phyloP scores from a whole-genome alignment of 495 filamentous ascomycete species.

The Articulospora tetracladia region DNA sequence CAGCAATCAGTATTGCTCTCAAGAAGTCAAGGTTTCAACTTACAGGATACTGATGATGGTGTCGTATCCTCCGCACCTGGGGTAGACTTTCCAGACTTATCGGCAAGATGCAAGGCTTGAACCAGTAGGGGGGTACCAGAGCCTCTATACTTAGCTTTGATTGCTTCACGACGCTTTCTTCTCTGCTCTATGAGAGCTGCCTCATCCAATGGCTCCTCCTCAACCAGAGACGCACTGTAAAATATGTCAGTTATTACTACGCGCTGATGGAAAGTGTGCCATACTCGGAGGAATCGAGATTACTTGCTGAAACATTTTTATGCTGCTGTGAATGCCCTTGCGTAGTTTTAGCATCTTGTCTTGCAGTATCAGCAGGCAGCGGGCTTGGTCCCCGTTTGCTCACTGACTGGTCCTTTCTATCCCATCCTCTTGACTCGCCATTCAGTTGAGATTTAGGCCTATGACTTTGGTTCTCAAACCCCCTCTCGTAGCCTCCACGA shows the following conservation, averaged over 20 bases:
- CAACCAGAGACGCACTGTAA: slow-evolving; percentile 12
- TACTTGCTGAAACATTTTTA: slow-evolving; percentile 15
- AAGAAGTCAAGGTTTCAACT: background rate
- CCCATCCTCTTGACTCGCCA: slow-evolving; percentile 21
- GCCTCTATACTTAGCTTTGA: slow-evolving; percentile 76
- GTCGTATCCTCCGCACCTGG: slow-evolving; percentile 35
- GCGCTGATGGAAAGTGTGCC: background rate
- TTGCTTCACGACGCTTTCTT: slow-evolving; percentile 80
- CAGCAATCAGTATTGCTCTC: slow-evolving; percentile 1
- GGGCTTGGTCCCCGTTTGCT: slow-evolving; percentile 59
- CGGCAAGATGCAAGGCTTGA: slow-evolving; percentile 66
- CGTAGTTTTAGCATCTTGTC: slow-evolving; percentile 62
- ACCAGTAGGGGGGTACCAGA: slow-evolving; percentile 70
- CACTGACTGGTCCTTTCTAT: slow-evolving; percentile 59
- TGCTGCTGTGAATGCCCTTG: slow-evolving; percentile 56
- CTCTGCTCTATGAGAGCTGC: slow-evolving; percentile 80
- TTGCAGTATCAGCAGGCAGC: slow-evolving; percentile 51
- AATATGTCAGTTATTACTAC: background rate
- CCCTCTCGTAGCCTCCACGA: slow-evolving; percentile 27
- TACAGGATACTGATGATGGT: slow-evolving; percentile 23
- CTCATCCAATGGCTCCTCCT: slow-evolving; percentile 63
- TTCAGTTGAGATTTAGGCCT: slow-evolving; percentile 25
- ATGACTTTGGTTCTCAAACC: slow-evolving; percentile 24
- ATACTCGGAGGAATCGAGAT: background rate
- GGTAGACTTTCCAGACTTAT: slow-evolving; percentile 38